Evolutionary conservation across 2,329 filamentous ascomycete genomes (phyloP).

Genomic region (Tympanopsis confertula): DNA sequence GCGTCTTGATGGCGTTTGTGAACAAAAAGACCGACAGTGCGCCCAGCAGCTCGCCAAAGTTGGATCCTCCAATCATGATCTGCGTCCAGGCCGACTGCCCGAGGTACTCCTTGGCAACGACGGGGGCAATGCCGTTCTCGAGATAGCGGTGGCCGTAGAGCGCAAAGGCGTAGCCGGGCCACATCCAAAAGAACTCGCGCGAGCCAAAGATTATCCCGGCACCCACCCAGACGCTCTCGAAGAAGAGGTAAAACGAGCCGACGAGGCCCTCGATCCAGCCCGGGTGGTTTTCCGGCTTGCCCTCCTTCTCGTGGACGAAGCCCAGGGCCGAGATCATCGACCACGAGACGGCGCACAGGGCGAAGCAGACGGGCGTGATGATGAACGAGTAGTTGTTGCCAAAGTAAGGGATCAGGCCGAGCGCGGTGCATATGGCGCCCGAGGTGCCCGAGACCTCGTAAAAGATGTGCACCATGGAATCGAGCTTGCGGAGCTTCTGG

Average conservation of each 20-base stretch:
- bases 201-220: slow-evolving; percentile 30
- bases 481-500: slow-evolving; percentile 34
- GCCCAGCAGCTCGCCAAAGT: slow-evolving; percentile 35
- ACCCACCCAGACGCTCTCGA: slow-evolving; percentile 31
- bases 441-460: slow-evolving; percentile 34
- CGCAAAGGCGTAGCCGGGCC: slow-evolving; percentile 33
- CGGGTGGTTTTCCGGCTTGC: slow-evolving; percentile 10
- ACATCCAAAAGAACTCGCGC: slow-evolving; percentile 34
- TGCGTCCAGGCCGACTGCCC: slow-evolving; percentile 34
- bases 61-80: slow-evolving; percentile 36
- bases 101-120: slow-evolving; percentile 31
- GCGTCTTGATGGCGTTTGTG: slow-evolving; percentile 32
- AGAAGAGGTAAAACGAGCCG: slow-evolving; percentile 27
- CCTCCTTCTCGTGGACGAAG: slow-evolving; percentile 14
- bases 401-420: slow-evolving; percentile 34
- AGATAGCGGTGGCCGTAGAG: slow-evolving; percentile 37
- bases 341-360: slow-evolving; percentile 26
- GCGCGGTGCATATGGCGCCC: slow-evolving; percentile 32
- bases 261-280: slow-evolving; percentile 23
- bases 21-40: slow-evolving; percentile 34
- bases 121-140: slow-evolving; percentile 32
- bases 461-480: slow-evolving; percentile 30
- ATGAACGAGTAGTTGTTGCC: slow-evolving; percentile 39
- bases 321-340: slow-evolving; percentile 30
- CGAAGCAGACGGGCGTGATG: slow-evolving; percentile 34